Evolutionary conservation across 257 asterid genomes (phyloP).

Genomic region (Nicotiana otophora): DNA sequence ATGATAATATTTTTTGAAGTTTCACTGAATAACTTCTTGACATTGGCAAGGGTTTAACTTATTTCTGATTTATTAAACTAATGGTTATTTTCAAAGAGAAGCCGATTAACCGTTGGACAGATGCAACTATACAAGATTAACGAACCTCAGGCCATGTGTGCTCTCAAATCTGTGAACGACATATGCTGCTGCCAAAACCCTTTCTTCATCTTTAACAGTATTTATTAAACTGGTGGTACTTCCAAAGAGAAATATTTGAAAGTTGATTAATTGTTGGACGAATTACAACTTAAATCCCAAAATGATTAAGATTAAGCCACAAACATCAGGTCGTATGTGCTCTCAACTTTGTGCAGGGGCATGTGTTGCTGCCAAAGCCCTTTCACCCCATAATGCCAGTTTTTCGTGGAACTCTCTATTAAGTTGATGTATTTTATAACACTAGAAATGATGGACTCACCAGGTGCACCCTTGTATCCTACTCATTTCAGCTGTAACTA

Average conservation of each 20-base stretch:
- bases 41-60: not conserved
- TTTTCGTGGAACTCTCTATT: not conserved
- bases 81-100: not conserved
- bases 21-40: not conserved
- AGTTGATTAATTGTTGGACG: not conserved
- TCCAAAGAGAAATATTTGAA: not conserved
- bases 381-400: not conserved
- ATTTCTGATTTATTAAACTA: not conserved
- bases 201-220: not conserved
- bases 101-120: not conserved
- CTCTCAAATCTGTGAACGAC: not conserved
- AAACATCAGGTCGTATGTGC: conserved; percentile 2
- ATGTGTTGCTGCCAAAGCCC: not conserved
- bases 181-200: not conserved
- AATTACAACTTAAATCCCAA: not conserved
- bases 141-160: not conserved
- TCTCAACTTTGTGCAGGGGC: not conserved
- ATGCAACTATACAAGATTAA: not conserved
- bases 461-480: not conserved
- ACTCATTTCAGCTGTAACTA: not conserved
- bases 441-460: not conserved
- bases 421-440: not conserved
- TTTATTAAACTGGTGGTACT: not conserved
- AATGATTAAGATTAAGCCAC: not conserved
- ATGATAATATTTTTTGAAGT: not conserved